Evolutionary conservation across 768 basidiomycete species (phyloP).

Genomic region (Trametes villosa): DNA sequence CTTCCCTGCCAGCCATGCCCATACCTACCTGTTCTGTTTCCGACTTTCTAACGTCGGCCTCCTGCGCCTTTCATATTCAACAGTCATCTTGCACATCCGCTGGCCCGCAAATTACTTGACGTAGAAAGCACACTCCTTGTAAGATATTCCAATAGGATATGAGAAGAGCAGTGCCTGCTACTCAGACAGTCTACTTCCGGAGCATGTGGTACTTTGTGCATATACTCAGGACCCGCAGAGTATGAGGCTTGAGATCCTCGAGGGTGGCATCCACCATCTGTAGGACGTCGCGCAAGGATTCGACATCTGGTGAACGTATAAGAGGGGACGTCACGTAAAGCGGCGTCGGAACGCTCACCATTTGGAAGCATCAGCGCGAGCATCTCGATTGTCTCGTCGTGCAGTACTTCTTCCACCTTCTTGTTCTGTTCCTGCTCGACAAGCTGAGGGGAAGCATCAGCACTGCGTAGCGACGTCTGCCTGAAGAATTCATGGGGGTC

Average conservation of each 20-base stretch:
- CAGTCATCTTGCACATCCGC: too few relatives aligned
- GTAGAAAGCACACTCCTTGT: too few relatives aligned
- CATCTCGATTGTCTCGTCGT: neutral
- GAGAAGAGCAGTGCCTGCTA: too few relatives aligned
- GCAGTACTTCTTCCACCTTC: neutral
- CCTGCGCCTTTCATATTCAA: too few relatives aligned
- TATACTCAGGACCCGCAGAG: neutral
- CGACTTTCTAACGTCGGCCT: too few relatives aligned
- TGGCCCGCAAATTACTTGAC: too few relatives aligned
- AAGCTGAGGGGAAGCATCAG: neutral
- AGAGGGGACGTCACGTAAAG: neutral
- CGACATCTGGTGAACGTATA: slow-evolving; percentile 2
- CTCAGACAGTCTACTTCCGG: too few relatives aligned
- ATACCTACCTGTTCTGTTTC: too few relatives aligned
- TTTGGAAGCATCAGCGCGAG: slow-evolving; percentile 9
- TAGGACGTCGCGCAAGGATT: slow-evolving; percentile 2
- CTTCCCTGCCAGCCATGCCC: too few relatives aligned
- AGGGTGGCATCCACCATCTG: neutral
- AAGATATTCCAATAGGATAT: too few relatives aligned
- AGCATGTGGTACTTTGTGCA: slow-evolving; percentile 13
- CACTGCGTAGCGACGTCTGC: neutral
- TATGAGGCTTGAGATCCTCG: neutral
- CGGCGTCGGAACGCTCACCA: neutral
- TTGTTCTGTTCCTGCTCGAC: neutral
- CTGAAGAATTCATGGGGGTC: neutral